phyloP scores from a whole-genome alignment of 2,329 filamentous ascomycete species.

The Samsoniella hepiali region DNA sequence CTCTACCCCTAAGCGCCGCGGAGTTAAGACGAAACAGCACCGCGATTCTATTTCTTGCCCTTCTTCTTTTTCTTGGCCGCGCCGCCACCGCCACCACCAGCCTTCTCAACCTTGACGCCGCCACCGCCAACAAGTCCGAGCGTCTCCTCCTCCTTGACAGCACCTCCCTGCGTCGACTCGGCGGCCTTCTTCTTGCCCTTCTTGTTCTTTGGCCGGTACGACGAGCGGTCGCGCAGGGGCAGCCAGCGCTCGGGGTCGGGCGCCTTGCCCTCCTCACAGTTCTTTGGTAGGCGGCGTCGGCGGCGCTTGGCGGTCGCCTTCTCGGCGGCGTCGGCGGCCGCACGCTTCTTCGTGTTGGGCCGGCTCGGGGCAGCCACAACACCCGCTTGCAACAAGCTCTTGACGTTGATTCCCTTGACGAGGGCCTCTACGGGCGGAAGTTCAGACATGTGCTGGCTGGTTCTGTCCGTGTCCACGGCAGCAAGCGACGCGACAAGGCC shows the following conservation, averaged over 20 bases:
- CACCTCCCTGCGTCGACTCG: slow-evolving; percentile 80
- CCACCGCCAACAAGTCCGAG: slow-evolving; percentile 62
- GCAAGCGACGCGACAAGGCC: slow-evolving; percentile 85
- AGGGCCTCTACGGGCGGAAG: slow-evolving; percentile 63
- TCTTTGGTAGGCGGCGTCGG: slow-evolving; percentile 64
- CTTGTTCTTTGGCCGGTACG: slow-evolving; percentile 85
- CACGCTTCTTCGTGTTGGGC: slow-evolving; percentile 47
- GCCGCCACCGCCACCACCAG: slow-evolving; percentile 30
- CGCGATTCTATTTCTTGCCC: slow-evolving; percentile 47
- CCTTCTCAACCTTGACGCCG: slow-evolving; percentile 63
- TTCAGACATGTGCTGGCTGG: slow-evolving; percentile 51
- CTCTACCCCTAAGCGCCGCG: background rate
- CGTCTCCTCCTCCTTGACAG: slow-evolving; percentile 70
- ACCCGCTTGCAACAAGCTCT: slow-evolving; percentile 62
- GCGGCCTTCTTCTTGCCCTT: slow-evolving; percentile 82
- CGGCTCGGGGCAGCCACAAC: slow-evolving; percentile 46
- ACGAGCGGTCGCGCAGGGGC: slow-evolving; percentile 82
- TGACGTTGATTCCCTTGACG: slow-evolving; percentile 57
- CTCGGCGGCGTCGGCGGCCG: slow-evolving; percentile 32
- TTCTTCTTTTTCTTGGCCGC: slow-evolving; percentile 53
- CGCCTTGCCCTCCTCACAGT: slow-evolving; percentile 72
- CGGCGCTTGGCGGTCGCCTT: slow-evolving; percentile 55
- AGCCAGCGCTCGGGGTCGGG: slow-evolving; percentile 92
- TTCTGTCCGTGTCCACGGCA: slow-evolving; percentile 53
- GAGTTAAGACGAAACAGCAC: background rate